Evolutionary conservation across 2,329 filamentous ascomycete genomes (phyloP), one percentile per base, ranked within the genome.

Genomic region (Colletotrichum navitas): DNA sequence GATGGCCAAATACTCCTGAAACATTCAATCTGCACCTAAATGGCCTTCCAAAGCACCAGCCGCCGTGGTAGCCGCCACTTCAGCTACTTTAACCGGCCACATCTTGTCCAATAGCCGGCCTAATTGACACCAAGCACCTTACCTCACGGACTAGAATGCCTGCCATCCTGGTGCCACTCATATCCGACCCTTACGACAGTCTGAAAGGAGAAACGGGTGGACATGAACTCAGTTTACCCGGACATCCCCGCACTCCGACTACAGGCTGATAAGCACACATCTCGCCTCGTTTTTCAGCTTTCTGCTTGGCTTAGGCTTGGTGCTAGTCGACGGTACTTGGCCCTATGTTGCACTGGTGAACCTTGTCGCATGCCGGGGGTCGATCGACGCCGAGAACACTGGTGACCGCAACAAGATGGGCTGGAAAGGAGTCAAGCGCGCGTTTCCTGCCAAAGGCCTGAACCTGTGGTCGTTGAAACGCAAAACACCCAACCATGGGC

Each of bases 341-440:
- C 34, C 12, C 43, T 29, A 56, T 45, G 14, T 21, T 51, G 26
- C 43, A 41, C 32, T 45, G 5, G 36, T 60, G 55, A 54, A 26
- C 24, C 43, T 14, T n/a, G n/a, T 41, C 8, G 18, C 52, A 39
- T 29, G 34, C n/a, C 47, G 52, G 43, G 29, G 29, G 34, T 45
- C 58, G 65, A 49, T 26, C 14, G 58, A 68, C 47, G 26, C 32
- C 41, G 63, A 45, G 56, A 51, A 67, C 18, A 3, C 43, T 26
- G 11, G 52, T 58, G 59, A 16, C 41, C 41, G 39, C 51, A 16
- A 43, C 52, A 78, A 68, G 45, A 83, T 83, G 81, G 78, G 78
- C 47, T 83, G 82, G 81, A 81, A 79, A 74, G 78, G 76, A 36
- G 77, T 83, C 63, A 82, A 81, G 74, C 79, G 76, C 29, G 78